Evolutionary conservation across 1,284 basidiomycete genomes (phyloP).

Genomic region (Malassezia vespertilionis): DNA sequence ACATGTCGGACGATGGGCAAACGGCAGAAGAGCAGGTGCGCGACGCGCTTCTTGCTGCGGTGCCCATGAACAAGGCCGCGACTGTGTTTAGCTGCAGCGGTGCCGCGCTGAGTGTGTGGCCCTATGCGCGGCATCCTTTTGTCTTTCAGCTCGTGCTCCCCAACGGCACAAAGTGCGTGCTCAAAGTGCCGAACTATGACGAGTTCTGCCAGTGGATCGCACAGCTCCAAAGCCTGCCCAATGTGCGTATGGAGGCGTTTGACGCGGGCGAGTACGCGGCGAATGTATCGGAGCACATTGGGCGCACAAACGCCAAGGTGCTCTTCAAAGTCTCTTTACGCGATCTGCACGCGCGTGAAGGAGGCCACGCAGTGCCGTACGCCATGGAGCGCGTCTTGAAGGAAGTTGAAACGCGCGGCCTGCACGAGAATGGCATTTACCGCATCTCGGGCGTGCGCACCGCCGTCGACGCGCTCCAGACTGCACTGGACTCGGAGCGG

Average conservation of each 20-base stretch:
- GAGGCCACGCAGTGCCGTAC: constrained; percentile 27
- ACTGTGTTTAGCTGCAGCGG: constrained; percentile 13
- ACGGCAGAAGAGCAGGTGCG: too few relatives aligned
- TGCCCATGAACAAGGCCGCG: constrained; percentile 20
- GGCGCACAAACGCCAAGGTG: constrained; percentile 15
- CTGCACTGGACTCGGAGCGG: constrained; percentile 27
- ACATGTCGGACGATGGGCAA: neutral
- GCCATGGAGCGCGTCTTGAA: constrained; percentile 42
- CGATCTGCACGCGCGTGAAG: constrained; percentile 29
- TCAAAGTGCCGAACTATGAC: constrained; percentile 33
- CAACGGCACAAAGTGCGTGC: constrained; percentile 31
- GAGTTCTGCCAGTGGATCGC: constrained; percentile 35
- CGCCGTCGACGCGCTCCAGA: constrained; percentile 31
- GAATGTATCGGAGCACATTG: constrained; percentile 9
- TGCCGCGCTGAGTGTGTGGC: constrained; percentile 34
- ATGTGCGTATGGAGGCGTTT: constrained; percentile 12
- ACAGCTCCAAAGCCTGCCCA: constrained; percentile 20
- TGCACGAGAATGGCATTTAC: constrained; percentile 45
- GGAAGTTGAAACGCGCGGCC: constrained; percentile 42
- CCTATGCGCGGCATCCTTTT: constrained; percentile 35
- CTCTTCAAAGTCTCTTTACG: constrained; percentile 30
- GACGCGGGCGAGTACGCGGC: constrained; percentile 18
- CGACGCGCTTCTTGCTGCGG: constrained; percentile 12
- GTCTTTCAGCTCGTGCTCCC: constrained; percentile 37
- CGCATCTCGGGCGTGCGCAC: constrained; percentile 43